phyloP scores from a whole-genome alignment of 1,284 basidiomycete genomes.

The Somion occarium region DNA sequence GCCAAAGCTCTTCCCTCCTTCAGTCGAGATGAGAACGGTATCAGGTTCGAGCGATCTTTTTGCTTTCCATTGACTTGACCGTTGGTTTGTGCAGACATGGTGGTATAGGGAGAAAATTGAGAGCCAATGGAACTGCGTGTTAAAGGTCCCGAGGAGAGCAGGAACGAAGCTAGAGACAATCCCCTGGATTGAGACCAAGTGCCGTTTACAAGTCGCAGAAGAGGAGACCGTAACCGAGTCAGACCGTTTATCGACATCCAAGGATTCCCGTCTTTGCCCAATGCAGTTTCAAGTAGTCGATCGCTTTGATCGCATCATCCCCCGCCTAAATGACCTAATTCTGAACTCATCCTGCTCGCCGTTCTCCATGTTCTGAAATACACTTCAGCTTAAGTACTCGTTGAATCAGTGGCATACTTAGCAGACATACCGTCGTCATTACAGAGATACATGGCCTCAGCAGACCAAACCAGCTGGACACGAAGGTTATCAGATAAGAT shows the following conservation, averaged over 20 bases:
- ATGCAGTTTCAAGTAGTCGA: not conserved
- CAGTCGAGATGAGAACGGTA: conserved; percentile 66
- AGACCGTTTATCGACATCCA: not conserved
- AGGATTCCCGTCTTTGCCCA: not conserved
- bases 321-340: not conserved
- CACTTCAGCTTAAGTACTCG: too few relatives aligned
- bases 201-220: not conserved
- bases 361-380: too few relatives aligned
- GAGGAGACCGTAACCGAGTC: not conserved
- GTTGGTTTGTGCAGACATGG: conserved; percentile 13
- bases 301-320: conserved; percentile 1
- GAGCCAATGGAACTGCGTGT: not conserved
- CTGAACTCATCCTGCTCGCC: too few relatives aligned
- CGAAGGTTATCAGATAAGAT: too few relatives aligned
- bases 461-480: too few relatives aligned
- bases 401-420: too few relatives aligned
- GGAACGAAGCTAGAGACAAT: not conserved
- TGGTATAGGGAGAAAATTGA: not conserved
- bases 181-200: not conserved
- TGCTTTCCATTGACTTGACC: conserved; percentile 13
- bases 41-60: conserved; percentile 42
- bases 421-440: too few relatives aligned
- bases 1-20: conserved; percentile 70
- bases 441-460: too few relatives aligned
- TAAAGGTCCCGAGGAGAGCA: too few relatives aligned